A percentile compares a stretch with the other conserved stretches of the same genome.
These are phyloP conservation scores for Collybia sp. DNA, from an alignment of 768 basidiomycete genomes.

Conservation along the genomic window DNA sequence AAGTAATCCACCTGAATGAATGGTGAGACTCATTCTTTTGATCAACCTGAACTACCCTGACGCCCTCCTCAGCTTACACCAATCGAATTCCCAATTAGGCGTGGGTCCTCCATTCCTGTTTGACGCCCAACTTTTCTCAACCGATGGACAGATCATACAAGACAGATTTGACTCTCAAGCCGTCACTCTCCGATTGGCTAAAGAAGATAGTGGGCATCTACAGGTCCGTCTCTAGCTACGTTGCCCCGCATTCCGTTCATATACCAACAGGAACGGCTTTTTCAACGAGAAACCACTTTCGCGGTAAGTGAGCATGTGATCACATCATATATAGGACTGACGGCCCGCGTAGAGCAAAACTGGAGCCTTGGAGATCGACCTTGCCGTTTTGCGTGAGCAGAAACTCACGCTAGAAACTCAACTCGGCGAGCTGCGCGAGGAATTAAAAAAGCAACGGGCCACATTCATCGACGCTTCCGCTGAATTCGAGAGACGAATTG, in stretches of 20 bases:
- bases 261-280: constrained; percentile 30
- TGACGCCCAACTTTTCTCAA: background rate
- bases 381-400: constrained; percentile 36
- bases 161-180: constrained; percentile 59
- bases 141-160: constrained; percentile 35
- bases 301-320: constrained; percentile 20
- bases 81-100: too few species aligned
- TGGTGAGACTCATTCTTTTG: background rate
- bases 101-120: too few species aligned
- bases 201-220: constrained; percentile 49
- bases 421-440: constrained; percentile 21
- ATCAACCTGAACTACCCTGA: too few species aligned
- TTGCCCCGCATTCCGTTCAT: constrained; percentile 7
- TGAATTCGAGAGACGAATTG: constrained; percentile 21
- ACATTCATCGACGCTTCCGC: constrained; percentile 8
- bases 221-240: constrained; percentile 23
- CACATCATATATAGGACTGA: background rate
- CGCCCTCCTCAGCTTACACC: too few species aligned
- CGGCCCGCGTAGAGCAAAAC: constrained; percentile 10
- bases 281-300: constrained; percentile 26
- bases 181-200: constrained; percentile 45
- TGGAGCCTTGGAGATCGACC: constrained; percentile 29
- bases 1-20: background rate
- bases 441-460: constrained; percentile 15
- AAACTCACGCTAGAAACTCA: constrained; percentile 22